A percentile compares a stretch with the other conserved stretches of the same genome.
phyloP scores from a whole-genome alignment of 345 rosid species.

The Gossypium turneri region DNA sequence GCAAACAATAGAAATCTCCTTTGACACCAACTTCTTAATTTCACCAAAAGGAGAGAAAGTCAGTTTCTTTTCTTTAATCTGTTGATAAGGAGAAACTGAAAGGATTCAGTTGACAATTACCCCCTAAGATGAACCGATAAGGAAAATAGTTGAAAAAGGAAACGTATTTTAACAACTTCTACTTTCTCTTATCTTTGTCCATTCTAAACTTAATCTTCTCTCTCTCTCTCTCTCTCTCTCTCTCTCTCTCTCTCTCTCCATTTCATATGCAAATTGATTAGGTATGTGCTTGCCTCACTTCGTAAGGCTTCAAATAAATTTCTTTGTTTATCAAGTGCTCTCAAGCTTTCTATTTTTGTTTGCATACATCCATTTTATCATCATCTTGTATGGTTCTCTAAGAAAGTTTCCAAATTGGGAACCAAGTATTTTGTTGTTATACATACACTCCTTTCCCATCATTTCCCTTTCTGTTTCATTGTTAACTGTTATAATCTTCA shows the following conservation, averaged over 20 bases:
- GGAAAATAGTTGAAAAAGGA: not conserved
- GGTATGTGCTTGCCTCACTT: slow-evolving; percentile 54
- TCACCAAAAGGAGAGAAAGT: not conserved
- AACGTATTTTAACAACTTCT: not conserved
- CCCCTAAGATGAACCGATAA: not conserved
- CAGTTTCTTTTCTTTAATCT: not conserved
- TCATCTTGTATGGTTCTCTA: not conserved
- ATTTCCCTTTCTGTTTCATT: slow-evolving; percentile 15
- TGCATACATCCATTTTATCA: slow-evolving; percentile 3
- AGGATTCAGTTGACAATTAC: slow-evolving; percentile 4
- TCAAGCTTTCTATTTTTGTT: slow-evolving; percentile 17
- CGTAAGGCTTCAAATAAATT: slow-evolving; percentile 31
- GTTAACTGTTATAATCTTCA: slow-evolving; percentile 15
- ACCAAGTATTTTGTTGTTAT: not conserved
- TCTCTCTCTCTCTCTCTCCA: slow-evolving; percentile 17
- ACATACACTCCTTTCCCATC: not conserved
- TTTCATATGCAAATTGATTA: slow-evolving; percentile 42
- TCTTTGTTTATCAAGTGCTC: slow-evolving; percentile 22
- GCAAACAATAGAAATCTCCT: not conserved
- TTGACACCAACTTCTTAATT: slow-evolving; percentile 8
- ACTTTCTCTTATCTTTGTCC: slow-evolving; percentile 4
- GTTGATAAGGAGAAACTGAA: not conserved
- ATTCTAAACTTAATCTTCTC: slow-evolving; percentile 16
- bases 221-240: slow-evolving; percentile 17
- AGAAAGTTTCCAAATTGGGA: slow-evolving; percentile 20